These are phyloP conservation scores for Brassica rapa DNA, from an alignment of 345 rosid genomes.

Conservation along the genomic window DNA sequence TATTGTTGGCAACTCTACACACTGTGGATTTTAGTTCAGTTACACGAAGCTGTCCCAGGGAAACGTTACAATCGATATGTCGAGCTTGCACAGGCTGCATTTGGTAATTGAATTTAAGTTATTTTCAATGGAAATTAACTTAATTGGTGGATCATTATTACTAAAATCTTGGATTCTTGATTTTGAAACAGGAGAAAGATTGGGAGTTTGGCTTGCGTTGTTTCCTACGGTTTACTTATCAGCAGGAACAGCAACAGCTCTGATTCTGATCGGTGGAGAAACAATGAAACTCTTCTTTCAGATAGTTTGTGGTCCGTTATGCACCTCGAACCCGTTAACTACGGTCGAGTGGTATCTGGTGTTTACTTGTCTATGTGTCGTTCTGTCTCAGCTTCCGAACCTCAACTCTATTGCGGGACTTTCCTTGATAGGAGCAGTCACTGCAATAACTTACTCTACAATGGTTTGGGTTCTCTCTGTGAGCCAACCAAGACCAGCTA, in stretches of 20 bases:
- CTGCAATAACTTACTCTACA: constrained; percentile 87
- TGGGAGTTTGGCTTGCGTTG: constrained; percentile 91
- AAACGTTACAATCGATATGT: constrained; percentile 95
- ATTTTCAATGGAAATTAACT: too few relatives aligned
- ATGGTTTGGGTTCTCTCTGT: constrained; percentile 99
- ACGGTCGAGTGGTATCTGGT: constrained; percentile 97
- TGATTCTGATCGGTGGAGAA: constrained; percentile 92
- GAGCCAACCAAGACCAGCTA: constrained; percentile 81
- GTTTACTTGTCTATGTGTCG: constrained; percentile 89
- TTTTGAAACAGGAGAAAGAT: constrained; percentile 66
- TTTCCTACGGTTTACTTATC: constrained; percentile 94
- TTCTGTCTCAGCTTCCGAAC: constrained; percentile 95
- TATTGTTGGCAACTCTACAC: constrained; percentile 96
- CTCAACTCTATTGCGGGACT: constrained; percentile 97
- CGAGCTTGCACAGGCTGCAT: constrained; percentile 97
- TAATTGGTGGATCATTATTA: background rate
- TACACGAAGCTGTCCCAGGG: constrained; percentile 96
- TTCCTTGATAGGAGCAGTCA: constrained; percentile 88
- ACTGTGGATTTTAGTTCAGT: constrained; percentile 86
- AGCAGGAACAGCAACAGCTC: constrained; percentile 94
- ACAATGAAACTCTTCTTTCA: constrained; percentile 94
- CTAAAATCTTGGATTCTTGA: constrained; percentile 13
- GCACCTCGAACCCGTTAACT: constrained; percentile 84
- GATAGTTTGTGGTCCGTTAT: constrained; percentile 86
- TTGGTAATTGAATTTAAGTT: constrained; percentile 53